These are phyloP conservation scores for Globisporangium nunn DNA, from an alignment of 352 stramenopile species.

Conservation along the genomic window DNA sequence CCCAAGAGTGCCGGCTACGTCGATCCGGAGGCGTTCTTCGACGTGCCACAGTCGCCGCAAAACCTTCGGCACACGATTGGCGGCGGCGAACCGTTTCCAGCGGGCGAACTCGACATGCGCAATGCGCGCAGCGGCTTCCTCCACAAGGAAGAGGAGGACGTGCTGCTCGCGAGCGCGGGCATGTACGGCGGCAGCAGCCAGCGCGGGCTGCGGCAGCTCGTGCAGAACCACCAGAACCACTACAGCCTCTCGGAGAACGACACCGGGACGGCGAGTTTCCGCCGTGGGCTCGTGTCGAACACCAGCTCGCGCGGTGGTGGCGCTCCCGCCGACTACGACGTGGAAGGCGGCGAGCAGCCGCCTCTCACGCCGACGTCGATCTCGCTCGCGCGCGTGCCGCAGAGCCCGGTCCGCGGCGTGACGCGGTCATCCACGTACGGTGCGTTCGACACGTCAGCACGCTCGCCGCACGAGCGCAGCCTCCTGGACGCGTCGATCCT, in stretches of 20 bases:
- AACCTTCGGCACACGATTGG: conserved; percentile 22
- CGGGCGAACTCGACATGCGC: conserved; percentile 30
- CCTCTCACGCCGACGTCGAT: conserved; percentile 4
- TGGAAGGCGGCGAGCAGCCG: conserved; percentile 10
- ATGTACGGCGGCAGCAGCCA: conserved; percentile 68
- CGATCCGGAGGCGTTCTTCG: not conserved
- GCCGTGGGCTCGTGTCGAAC: conserved; percentile 14
- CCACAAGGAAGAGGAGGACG: conserved; percentile 69
- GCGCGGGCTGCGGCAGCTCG: conserved; percentile 59
- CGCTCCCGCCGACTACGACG: conserved; percentile 10
- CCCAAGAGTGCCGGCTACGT: conserved; percentile 9
- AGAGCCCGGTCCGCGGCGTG: conserved; percentile 13
- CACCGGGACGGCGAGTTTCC: conserved; percentile 22
- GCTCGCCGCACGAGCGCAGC: conserved; percentile 35
- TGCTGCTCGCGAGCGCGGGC: conserved; percentile 55
- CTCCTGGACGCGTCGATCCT: conserved; percentile 60
- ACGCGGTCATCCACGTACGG: conserved; percentile 37
- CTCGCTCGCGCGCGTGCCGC: conserved; percentile 18
- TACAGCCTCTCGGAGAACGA: conserved; percentile 49
- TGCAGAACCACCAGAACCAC: conserved; percentile 72
- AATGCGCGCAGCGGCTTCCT: conserved; percentile 39
- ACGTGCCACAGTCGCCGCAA: conserved; percentile 11
- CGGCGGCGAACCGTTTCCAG: conserved; percentile 25
- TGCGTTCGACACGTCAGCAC: conserved; percentile 36
- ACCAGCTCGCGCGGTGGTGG: conserved; percentile 16